Evolutionary conservation across 164 flowering plant genomes (phyloP), one percentile per base, ranked within the genome.

Genomic region (Malania oleifera): DNA sequence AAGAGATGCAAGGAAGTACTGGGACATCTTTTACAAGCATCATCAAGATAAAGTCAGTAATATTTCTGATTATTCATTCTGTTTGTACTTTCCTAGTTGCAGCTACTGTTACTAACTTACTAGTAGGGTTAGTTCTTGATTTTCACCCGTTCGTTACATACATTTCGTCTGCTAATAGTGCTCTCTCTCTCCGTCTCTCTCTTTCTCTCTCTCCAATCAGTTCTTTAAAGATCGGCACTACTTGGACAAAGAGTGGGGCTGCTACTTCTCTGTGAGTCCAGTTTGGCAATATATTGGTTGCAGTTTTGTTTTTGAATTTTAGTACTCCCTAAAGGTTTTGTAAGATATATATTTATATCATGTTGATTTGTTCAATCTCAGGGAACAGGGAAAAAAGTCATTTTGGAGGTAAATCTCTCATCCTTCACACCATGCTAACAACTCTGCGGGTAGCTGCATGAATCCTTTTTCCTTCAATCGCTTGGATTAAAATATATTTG

Each of bases 171-270:
- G 22, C 5, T 43, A 43, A 4, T 43, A 22, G 9, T n/a, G 22
- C 7, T 44, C 24, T 6, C 0, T 40, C 3, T 54, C 6, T 11
- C 13, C 4, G 13, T 40, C 0, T 27, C 34, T 37, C 15, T 18
- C 20, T 61, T 25, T 43, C 53, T 61, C 22, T 53, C 46, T 49
- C 24, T 17, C 49, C 11, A 14, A 24, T 2, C 82, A 93, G 99
- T 93, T 93, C 74, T 93, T 93, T 69, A 93, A 93, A 71, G 97
- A 93, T 59, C 82, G 97, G 13, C 97, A 93, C 54, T 93, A 93
- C 77, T 71, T 93, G 78, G 92, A 84, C 72, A 93, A 90, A 72
- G 99, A 93, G 67, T 93, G 99, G 99, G 95, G 92, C 39, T 62
- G 26, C 20, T 81, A 83, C 71, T 93, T 93, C 59, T 55, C 75